These are phyloP conservation scores for Penicillium bovifimosum DNA, from an alignment of 495 filamentous ascomycete genomes.

Conservation along the genomic window DNA sequence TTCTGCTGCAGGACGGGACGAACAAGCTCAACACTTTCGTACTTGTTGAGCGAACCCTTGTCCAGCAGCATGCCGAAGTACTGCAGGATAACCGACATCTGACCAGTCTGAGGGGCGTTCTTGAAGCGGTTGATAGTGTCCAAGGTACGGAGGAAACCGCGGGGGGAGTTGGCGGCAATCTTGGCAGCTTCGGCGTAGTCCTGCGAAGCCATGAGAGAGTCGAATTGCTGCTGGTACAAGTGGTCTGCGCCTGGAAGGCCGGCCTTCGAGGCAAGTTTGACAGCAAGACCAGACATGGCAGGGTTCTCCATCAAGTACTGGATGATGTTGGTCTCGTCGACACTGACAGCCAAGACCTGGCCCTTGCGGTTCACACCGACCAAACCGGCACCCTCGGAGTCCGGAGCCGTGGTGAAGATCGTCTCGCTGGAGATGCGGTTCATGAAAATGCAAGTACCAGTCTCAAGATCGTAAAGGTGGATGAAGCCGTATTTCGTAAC, in stretches of 20 bases:
- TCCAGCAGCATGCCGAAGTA: slow-evolving; percentile 98
- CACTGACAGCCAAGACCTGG: slow-evolving; percentile 86
- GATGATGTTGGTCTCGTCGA: slow-evolving; percentile 86
- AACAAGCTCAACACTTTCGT: slow-evolving; percentile 91
- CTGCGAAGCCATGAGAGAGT: slow-evolving; percentile 67
- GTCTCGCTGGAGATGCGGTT: slow-evolving; percentile 99
- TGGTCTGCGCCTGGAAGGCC: slow-evolving; percentile 93
- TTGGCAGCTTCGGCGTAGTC: slow-evolving; percentile 87
- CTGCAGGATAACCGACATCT: slow-evolving; percentile 89
- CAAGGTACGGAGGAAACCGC: slow-evolving; percentile 87
- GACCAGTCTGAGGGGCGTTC: slow-evolving; percentile 61
- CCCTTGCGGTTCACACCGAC: slow-evolving; percentile 97
- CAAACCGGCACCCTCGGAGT: slow-evolving; percentile 78
- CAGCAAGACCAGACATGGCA: slow-evolving; percentile 80
- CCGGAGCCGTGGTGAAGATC: slow-evolving; percentile 88
- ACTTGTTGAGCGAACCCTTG: slow-evolving; percentile 85
- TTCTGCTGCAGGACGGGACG: slow-evolving; percentile 87
- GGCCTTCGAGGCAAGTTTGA: slow-evolving; percentile 91
- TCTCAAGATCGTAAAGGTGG: slow-evolving; percentile 96
- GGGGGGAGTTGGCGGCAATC: slow-evolving; percentile 91
- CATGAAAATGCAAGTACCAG: slow-evolving; percentile 98
- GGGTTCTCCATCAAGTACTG: slow-evolving; percentile 94
- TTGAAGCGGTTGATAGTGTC: slow-evolving; percentile 96
- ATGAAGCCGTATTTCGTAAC: slow-evolving; percentile 99
- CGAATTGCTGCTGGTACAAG: slow-evolving; percentile 88